A percentile compares a stretch with the other conserved stretches of the same genome.
Conservation (phyloP, 1,284 basidiomycete species). For the Leccinum pallidistipes region DNA sequence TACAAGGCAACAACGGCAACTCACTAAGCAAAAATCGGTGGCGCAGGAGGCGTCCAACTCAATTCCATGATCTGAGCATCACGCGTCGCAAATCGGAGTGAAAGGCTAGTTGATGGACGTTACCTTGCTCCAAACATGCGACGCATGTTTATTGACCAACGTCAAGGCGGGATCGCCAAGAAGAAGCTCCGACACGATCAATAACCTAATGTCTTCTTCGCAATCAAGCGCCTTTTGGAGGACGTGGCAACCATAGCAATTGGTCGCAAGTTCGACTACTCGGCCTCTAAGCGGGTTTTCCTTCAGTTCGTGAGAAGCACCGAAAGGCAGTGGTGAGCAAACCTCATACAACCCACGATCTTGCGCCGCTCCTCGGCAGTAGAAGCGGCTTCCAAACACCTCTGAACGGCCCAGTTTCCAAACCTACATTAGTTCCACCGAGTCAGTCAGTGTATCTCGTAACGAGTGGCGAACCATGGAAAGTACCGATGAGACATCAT, state of each 20-base stretch:
- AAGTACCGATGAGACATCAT: slow-evolving; percentile 83
- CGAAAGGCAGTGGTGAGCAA: slow-evolving; percentile 14
- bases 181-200: slow-evolving; percentile 79
- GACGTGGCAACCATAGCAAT: slow-evolving; percentile 85
- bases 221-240: slow-evolving; percentile 86
- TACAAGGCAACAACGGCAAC: slow-evolving; percentile 28
- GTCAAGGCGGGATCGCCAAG: slow-evolving; percentile 79
- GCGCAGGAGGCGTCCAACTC: slow-evolving; percentile 77
- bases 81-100: slow-evolving; percentile 5
- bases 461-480: background rate
- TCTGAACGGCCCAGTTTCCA: slow-evolving; percentile 84
- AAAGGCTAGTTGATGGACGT: slow-evolving; percentile 13
- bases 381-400: slow-evolving; percentile 75
- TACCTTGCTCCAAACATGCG: slow-evolving; percentile 86
- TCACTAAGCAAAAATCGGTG: slow-evolving; percentile 81
- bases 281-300: slow-evolving; percentile 51
- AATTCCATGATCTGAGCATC: slow-evolving; percentile 72
- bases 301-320: slow-evolving; percentile 11
- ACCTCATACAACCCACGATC: slow-evolving; percentile 82
- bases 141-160: slow-evolving; percentile 82
- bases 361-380: slow-evolving; percentile 70
- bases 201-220: slow-evolving; percentile 75
- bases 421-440: slow-evolving; percentile 48
- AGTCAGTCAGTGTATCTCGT: slow-evolving; percentile 17
- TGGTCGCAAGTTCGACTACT: slow-evolving; percentile 79